Percentiles rank a stretch among this genome's conserved stretches.
Conservation (phyloP, 129 eudicot species). For the Centella asiatica region DNA sequence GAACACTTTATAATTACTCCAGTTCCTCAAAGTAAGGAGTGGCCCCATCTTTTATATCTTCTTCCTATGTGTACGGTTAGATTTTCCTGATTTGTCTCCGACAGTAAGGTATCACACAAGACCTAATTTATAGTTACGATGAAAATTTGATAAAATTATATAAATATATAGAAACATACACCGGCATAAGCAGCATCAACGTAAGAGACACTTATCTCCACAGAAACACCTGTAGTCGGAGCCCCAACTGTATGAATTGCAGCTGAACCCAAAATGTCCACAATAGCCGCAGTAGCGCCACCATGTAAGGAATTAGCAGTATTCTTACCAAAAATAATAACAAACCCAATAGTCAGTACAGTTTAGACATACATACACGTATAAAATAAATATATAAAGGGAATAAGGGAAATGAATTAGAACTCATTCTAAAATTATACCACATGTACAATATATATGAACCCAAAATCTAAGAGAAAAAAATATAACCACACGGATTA, state of each 20-base stretch:
- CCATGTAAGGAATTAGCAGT: constrained; percentile 66
- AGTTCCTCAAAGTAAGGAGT: not conserved
- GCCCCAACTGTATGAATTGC: constrained; percentile 35
- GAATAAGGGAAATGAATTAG: not conserved
- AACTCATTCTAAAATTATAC: not conserved
- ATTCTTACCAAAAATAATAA: constrained; percentile 34
- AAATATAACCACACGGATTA: no score
- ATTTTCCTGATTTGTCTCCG: no score
- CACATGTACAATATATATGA: not conserved
- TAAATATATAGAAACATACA: constrained; percentile 44
- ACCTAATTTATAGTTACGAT: no score
- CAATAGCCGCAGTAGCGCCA: constrained; percentile 84
- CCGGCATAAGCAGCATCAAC: constrained; percentile 68
- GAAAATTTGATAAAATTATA: no score
- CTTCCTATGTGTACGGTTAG: no score
- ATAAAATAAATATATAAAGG: not conserved
- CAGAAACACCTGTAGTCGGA: constrained; percentile 53
- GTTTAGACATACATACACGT: not conserved
- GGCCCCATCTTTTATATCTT: no score
- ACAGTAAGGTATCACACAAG: no score
- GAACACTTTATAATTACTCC: no score
- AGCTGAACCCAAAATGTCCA: constrained; percentile 75
- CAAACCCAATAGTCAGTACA: constrained; percentile 11
- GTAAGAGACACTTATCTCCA: constrained; percentile 89
- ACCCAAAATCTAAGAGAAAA: no score